Conservation (phyloP, 345 rosid genomes). For the Hypericum androsaemum region DNA sequence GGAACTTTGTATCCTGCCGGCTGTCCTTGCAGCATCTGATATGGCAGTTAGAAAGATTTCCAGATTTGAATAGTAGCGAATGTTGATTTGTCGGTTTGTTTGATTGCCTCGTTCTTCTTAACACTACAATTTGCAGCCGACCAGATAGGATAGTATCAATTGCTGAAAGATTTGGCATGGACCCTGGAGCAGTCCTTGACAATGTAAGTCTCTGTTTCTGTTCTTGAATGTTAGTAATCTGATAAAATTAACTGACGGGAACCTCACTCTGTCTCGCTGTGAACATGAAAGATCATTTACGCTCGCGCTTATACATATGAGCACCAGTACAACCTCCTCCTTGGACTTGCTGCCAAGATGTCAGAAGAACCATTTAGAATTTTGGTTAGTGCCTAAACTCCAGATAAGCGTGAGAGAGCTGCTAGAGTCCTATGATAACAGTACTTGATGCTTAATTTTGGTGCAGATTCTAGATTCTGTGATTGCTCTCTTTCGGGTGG, state of each 20-base stretch:
- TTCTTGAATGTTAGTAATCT: background rate
- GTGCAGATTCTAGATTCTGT: slow-evolving; percentile 72
- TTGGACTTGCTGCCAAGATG: slow-evolving; percentile 93
- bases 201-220: slow-evolving; percentile 35
- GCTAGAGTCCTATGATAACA: background rate
- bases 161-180: slow-evolving; percentile 99
- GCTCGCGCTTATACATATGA: slow-evolving; percentile 88
- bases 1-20: slow-evolving; percentile 75
- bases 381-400: slow-evolving; percentile 34
- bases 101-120: slow-evolving; percentile 20
- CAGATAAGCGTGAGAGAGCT: background rate
- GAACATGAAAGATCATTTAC: slow-evolving; percentile 58
- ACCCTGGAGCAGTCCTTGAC: slow-evolving; percentile 91
- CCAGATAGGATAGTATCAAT: slow-evolving; percentile 81
- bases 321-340: slow-evolving; percentile 81
- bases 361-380: slow-evolving; percentile 80
- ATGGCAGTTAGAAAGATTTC: background rate
- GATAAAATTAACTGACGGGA: background rate
- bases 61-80: background rate
- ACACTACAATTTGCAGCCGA: slow-evolving; percentile 41
- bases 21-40: slow-evolving; percentile 1
- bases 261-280: slow-evolving; percentile 13
- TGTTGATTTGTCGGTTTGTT: background rate
- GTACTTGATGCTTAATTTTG: background rate
- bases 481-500: slow-evolving; percentile 76